Evolutionary conservation across 1,284 basidiomycete species (phyloP), one percentile per base, ranked within the genome.

Genomic region (Ustilago vetiveriae): DNA sequence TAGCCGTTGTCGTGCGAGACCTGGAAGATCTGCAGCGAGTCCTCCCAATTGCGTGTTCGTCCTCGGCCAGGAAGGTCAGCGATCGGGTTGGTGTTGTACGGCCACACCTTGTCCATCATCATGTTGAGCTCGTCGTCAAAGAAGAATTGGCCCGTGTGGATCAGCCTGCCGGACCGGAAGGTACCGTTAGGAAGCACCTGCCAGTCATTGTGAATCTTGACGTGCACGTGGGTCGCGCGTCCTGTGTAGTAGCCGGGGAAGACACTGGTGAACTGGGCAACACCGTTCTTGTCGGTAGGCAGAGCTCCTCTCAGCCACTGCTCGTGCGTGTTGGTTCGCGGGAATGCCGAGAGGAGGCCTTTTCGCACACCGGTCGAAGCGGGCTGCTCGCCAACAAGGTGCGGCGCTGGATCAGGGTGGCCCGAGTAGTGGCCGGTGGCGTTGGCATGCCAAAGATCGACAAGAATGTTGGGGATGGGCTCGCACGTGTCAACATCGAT

Each of bases 401-500:
- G 56, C 22, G 81, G 76, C n/a, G 72, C 75, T 21, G 83, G 83
- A n/a, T 77, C 77, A 17, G 83, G 80, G 78, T 85, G 84, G 51
- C 85, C 85, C 26, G 84, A 82, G 79, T 85, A 85, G 74, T 83
- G 81, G n/a, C 67, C 68, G 6, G 60, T 67, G 14, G 68, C 74
- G 50, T 72, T 80, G 75, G 82, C 82, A 44, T 82, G 81, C 90
- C 90, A 91, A 37, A 90, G 86, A 73, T 91, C 89, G 21, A 90
- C 88, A 24, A 90, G 85, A 32, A 88, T 87, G 76, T 89, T 86
- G 3, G 86, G 85, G 0, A 90, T 83, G 17, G 89, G 88, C 71
- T 87, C 82, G 83, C 90, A 91, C 1, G 89, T 90, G 69, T 88
- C 86, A 8, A 90, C 86, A 71, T 91, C 89, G 55, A 90, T 88